Conservation (phyloP, 1,284 basidiomycete species). For the Kalmanozyma brasiliensis region DNA sequence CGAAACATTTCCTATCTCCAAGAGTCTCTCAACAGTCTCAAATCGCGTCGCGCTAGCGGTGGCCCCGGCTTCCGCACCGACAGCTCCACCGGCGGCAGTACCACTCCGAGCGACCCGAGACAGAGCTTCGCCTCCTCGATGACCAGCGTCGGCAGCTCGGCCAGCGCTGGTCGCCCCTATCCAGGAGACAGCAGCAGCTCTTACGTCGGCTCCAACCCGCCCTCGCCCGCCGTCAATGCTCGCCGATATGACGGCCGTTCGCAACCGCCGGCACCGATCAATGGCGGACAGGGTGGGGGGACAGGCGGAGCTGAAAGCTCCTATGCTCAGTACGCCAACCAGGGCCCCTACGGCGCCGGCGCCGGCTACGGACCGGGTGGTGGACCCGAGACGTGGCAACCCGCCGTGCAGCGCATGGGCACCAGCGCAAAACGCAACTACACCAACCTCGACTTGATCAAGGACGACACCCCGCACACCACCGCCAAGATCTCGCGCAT, state of each 20-base stretch:
- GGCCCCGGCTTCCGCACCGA: constrained; percentile 41
- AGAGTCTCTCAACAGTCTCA: constrained; percentile 83
- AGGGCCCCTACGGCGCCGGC: constrained; percentile 38
- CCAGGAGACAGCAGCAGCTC: constrained; percentile 54
- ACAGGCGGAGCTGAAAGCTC: constrained; percentile 20
- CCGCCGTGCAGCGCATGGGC: constrained; percentile 56
- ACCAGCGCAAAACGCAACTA: constrained; percentile 58
- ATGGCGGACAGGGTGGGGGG: neutral
- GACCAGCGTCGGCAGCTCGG: constrained; percentile 20
- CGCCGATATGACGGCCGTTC: constrained; percentile 50
- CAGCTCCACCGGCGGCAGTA: constrained; percentile 34
- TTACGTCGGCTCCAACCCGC: constrained; percentile 39
- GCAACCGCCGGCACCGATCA: constrained; percentile 34
- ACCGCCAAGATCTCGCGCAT: constrained; percentile 96
- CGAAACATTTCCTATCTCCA: constrained; percentile 87
- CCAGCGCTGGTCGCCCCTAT: constrained; percentile 26
- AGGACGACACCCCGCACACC: constrained; percentile 95
- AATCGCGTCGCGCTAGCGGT: constrained; percentile 73
- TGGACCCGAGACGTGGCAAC: constrained; percentile 47
- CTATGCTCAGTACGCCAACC: constrained; percentile 46
- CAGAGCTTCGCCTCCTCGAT: constrained; percentile 49
- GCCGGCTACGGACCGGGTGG: constrained; percentile 17
- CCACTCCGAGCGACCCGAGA: constrained; percentile 23
- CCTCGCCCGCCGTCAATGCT: constrained; percentile 42
- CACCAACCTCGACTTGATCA: constrained; percentile 80